Evolutionary conservation across 306 rosid genomes (phyloP).

Genomic region (Begonia peltatifolia): DNA sequence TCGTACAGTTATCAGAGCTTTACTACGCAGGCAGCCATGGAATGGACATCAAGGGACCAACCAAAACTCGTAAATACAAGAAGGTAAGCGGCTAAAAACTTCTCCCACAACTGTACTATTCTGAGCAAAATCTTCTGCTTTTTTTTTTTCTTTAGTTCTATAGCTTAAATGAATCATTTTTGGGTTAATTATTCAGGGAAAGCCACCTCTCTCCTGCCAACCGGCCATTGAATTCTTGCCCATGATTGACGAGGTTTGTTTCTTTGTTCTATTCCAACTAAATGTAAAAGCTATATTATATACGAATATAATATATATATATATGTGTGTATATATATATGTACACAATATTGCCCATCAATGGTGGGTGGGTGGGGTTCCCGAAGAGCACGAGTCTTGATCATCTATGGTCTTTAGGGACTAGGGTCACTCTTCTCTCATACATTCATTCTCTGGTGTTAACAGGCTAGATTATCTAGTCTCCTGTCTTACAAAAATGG

Average conservation of each 20-base stretch:
- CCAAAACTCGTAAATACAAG: conserved; percentile 27
- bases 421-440: background rate
- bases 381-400: too few species aligned
- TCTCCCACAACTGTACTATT: background rate
- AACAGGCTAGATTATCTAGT: too few species aligned
- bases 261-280: background rate
- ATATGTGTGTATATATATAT: too few species aligned
- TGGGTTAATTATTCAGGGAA: conserved; percentile 32
- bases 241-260: conserved; percentile 70
- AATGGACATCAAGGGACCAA: conserved; percentile 91
- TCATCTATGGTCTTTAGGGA: background rate
- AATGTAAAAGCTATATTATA: conserved; percentile 2
- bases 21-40: conserved; percentile 98
- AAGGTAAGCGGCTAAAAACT: conserved; percentile 27
- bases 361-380: too few species aligned
- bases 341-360: too few species aligned
- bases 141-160: background rate
- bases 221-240: conserved; percentile 76
- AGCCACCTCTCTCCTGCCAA: conserved; percentile 44
- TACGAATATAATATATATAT: background rate
- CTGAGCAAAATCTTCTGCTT: background rate
- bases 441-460: too few species aligned
- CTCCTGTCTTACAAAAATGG: too few species aligned
- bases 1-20: conserved; percentile 61
- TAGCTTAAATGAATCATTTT: conserved; percentile 1